Base-by-base conservation (phyloP, 805 yeast genomes). In the Kazachstania bromeliacearum region DNA sequence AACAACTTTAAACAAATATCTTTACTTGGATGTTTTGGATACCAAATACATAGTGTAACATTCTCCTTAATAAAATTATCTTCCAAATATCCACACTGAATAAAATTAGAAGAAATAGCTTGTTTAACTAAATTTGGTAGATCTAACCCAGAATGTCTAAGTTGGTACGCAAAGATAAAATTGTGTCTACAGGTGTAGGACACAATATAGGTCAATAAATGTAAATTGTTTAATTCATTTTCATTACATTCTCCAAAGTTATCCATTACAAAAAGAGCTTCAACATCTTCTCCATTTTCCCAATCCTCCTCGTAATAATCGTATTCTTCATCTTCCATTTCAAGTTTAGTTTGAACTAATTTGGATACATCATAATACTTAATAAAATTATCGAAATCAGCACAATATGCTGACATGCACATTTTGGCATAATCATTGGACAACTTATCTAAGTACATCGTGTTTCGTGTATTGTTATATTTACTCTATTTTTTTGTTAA, bases 1-100 rank as follows among this genome's bases (percentile, higher is more conserved):
- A 34, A 21, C 15, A 34, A 28, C 22, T 34, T 22, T 16, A 21
- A 8, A 28, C 36, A 34, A 12, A 23, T 34, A 21, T 34, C 32
- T 6, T 28, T 27, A 5, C 20, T 19, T 13, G 36, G 32, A 17
- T 14, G 21, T 5, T 34, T 20, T 21, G 36, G 32, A 22, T 34
- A 34, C 31, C 31, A 34, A 5, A 34, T 34, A 34, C 19, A 3
- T 9, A 17, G 3, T 2, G 36, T 31, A 9, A 18, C 13, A 5
- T 34, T 6, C 14, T 13, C n/a, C 16, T 14, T 21, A 6, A 34
- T 22, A 8, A 28, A 7, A 20, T 15, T 3, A 34, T 34, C 32
- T 2, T 27, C 26, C 22, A 34, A 34, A 28, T 28, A 34, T 17
- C 31, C 31, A 17, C 5, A 5, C 7, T 9, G 7, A 5, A 28